phyloP scores from a whole-genome alignment of 2,329 filamentous ascomycete genomes.

The Paecilomyces niveus region DNA sequence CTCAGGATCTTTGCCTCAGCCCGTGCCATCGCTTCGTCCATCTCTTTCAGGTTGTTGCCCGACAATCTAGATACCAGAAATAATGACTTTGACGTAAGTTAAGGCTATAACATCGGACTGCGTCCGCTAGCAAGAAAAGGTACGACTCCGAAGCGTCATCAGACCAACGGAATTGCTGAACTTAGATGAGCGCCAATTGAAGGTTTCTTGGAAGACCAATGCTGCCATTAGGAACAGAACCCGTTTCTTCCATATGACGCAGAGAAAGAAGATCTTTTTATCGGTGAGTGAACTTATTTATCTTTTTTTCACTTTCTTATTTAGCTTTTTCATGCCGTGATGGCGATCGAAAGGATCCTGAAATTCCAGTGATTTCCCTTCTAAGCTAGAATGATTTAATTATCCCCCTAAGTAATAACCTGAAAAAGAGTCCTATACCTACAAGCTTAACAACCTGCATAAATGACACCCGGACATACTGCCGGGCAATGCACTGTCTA shows the following conservation, averaged over 20 bases:
- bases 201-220: neutral
- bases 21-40: neutral
- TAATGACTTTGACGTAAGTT: neutral
- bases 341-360: neutral
- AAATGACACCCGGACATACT: neutral
- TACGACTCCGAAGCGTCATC: neutral
- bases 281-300: neutral
- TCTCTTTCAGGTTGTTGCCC: neutral
- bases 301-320: neutral
- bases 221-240: neutral
- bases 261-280: neutral
- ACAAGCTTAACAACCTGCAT: neutral
- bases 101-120: neutral
- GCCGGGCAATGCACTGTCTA: neutral
- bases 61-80: neutral
- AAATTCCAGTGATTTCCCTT: neutral
- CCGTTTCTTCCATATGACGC: neutral
- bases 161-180: neutral
- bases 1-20: neutral
- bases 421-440: neutral
- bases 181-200: neutral
- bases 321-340: neutral
- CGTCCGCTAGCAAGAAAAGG: neutral
- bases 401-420: neutral
- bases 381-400: neutral